Evolutionary conservation across 73 alveolate genomes (phyloP), one percentile per base, ranked within the genome.

Genomic region (Uronychia setigera): DNA sequence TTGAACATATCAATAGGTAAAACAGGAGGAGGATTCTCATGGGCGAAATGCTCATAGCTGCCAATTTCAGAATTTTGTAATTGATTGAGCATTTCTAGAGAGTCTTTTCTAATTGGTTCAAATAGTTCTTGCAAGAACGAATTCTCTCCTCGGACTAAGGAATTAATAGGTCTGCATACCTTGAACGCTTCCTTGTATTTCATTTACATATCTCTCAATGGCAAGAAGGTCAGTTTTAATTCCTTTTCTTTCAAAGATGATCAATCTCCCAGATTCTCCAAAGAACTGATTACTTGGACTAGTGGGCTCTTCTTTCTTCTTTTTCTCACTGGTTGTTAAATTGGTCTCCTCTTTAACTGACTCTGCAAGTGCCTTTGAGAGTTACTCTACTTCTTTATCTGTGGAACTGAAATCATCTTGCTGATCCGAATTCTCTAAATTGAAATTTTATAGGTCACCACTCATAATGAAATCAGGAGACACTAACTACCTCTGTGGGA

Each of bases 21-120:
- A 1, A 90, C 95, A 1, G 86, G 80, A 1, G 83, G 88, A 59
- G 57, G 80, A 33, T 46, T 60, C 13, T 76, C 81, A 30, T 59
- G 28, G 19, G 89, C 93, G 60, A 84, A 87, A 57, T 89, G 94
- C 60, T 89, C 93, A 82, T 85, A 92, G 67, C 89, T 82, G 31
- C 97, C 97, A 31, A 93, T 93, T 33, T 93, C 97, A 28, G 92
- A 75, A 80, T 93, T 92, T 79, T 93, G 91, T 29, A 93, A 46
- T 78, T 93, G 78, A 75, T 79, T 80, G 33, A 93, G 87, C 33
- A 76, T 78, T 60, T 93, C 94, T 26, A 83, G 77, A 26, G 97
- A 83, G 79, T 89, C 78, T 76, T 78, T 85, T 0, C 80, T 58
- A 30, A 87, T 79, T 1, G 97, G 94, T 9, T 87, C 60, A 1